These are phyloP conservation scores for Schwanniomyces vanrijiae DNA, from an alignment of 805 yeast genomes.

Conservation along the genomic window DNA sequence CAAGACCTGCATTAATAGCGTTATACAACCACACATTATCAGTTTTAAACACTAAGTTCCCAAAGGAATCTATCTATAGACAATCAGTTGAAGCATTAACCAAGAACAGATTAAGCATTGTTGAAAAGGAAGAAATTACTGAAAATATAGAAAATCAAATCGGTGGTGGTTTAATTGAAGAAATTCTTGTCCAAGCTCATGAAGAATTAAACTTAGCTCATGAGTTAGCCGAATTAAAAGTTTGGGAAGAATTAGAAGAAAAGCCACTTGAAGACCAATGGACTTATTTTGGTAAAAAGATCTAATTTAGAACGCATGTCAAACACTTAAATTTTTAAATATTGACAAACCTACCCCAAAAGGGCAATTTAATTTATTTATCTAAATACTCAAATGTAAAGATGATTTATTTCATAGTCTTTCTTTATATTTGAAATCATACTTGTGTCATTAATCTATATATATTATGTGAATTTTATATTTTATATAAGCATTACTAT, in stretches of 20 bases:
- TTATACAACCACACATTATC: conserved; percentile 69
- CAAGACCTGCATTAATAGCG: conserved; percentile 73
- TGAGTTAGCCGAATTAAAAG: conserved; percentile 65
- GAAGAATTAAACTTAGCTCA: conserved; percentile 72
- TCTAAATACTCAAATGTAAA: neutral
- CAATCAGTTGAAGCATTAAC: conserved; percentile 74
- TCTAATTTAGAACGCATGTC: conserved; percentile 24
- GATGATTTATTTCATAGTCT: neutral
- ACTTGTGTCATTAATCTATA: neutral
- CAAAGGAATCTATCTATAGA: conserved; percentile 71
- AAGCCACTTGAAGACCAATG: conserved; percentile 81
- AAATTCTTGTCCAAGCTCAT: conserved; percentile 76
- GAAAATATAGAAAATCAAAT: conserved; percentile 70
- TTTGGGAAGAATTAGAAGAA: conserved; percentile 81
- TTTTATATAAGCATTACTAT: neutral
- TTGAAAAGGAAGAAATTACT: conserved; percentile 58
- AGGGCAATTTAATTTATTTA: neutral
- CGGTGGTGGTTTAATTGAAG: conserved; percentile 84
- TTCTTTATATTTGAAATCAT: neutral
- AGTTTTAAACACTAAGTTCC: conserved; percentile 60
- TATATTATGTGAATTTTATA: neutral
- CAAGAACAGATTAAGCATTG: conserved; percentile 64
- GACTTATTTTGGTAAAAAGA: conserved; percentile 73
- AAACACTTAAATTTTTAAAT: neutral
- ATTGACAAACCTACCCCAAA: neutral